Percentiles rank a stretch among this genome's conserved stretches.
Conservation (phyloP, 129 eudicot species). For the Saposhnikovia divaricata region DNA sequence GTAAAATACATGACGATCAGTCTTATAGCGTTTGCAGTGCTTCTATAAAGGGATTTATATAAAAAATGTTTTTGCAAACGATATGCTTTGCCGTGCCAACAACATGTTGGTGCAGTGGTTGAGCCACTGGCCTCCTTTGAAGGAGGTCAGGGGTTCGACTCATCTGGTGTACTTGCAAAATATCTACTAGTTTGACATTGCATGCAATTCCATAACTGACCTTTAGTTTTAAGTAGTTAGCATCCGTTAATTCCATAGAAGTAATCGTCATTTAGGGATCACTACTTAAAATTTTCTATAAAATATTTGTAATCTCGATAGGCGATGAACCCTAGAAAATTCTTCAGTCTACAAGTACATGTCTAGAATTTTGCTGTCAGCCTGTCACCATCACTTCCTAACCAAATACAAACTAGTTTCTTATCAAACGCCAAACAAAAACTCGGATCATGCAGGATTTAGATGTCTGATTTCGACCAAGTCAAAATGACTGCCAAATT, state of each 20-base stretch:
- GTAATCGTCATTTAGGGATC: background rate
- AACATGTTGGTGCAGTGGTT: too few species aligned
- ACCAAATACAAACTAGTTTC: background rate
- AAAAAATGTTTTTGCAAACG: too few species aligned
- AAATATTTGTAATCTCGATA: background rate
- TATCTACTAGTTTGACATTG: background rate
- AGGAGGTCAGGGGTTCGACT: too few species aligned
- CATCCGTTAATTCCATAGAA: slow-evolving; percentile 11
- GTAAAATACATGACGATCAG: too few species aligned
- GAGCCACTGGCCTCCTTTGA: too few species aligned
- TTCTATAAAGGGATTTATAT: too few species aligned
- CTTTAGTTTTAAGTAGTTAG: background rate
- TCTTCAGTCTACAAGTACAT: background rate
- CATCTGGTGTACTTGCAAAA: background rate
- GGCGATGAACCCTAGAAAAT: slow-evolving; percentile 29
- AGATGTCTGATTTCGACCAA: background rate
- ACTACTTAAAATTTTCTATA: background rate
- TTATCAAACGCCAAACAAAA: background rate
- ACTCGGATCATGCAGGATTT: background rate
- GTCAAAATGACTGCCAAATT: background rate
- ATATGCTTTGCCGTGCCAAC: too few species aligned
- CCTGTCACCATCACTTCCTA: background rate
- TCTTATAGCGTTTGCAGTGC: too few species aligned
- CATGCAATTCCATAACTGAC: background rate
- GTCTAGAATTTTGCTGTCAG: background rate